phyloP scores from a whole-genome alignment of 768 basidiomycete species.

The Lepiota venenata region DNA sequence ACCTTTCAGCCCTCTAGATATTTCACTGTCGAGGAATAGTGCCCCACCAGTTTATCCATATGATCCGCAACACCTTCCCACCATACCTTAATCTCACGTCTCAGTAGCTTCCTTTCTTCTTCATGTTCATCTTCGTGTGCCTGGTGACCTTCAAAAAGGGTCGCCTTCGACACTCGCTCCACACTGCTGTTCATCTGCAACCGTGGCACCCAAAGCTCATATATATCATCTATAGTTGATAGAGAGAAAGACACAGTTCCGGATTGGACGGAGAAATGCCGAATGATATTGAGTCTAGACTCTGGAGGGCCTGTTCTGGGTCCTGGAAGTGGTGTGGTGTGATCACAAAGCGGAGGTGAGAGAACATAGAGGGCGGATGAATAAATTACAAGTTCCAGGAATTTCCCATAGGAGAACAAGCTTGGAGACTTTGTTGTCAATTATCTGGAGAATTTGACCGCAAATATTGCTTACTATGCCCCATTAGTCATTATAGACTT shows the following conservation, averaged over 20 bases:
- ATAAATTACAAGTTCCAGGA: constrained; percentile 50
- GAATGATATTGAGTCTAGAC: constrained; percentile 39
- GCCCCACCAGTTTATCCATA: constrained; percentile 58
- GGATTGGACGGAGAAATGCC: constrained; percentile 28
- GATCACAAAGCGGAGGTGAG: constrained; percentile 43
- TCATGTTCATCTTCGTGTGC: constrained; percentile 14
- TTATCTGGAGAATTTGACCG: neutral
- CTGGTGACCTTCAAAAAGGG: too few species aligned
- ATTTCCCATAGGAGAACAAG: constrained; percentile 55
- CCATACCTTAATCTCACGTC: constrained; percentile 61
- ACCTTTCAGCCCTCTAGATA: neutral
- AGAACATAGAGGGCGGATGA: constrained; percentile 33
- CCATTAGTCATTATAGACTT: constrained; percentile 41
- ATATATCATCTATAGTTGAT: constrained; percentile 49
- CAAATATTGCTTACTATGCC: constrained; percentile 42
- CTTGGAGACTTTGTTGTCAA: constrained; percentile 24
- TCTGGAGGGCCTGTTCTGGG: constrained; percentile 22
- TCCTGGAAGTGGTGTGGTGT: constrained; percentile 32
- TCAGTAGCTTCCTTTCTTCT: constrained; percentile 45
- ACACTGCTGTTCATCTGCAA: constrained; percentile 46
- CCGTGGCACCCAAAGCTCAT: constrained; percentile 57
- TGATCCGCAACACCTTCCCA: constrained; percentile 63
- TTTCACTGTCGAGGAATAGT: neutral
- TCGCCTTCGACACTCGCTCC: constrained; percentile 11
- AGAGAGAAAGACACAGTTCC: constrained; percentile 42